A percentile compares a stretch with the other conserved stretches of the same genome.
These are phyloP conservation scores for Eimeria zaria DNA, from an alignment of 169 alveolate genomes.

Conservation along the genomic window DNA sequence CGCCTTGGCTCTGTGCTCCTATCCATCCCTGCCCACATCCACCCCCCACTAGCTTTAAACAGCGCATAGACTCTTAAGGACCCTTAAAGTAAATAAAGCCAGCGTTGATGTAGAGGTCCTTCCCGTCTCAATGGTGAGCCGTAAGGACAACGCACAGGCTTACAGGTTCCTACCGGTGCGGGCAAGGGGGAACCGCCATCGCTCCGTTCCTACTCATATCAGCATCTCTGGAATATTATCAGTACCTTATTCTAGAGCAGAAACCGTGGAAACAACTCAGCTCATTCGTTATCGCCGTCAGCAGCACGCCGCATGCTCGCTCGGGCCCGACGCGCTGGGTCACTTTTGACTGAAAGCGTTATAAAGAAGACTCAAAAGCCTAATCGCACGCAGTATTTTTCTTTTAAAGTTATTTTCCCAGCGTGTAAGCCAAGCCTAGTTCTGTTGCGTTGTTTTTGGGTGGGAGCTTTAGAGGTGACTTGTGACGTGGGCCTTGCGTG, in stretches of 20 bases:
- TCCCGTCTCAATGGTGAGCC: not conserved
- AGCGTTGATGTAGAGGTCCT: not conserved
- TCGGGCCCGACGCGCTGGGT: not conserved
- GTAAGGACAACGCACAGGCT: not conserved
- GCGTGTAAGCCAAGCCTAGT: not conserved
- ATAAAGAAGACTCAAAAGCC: not conserved
- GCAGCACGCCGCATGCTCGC: not conserved
- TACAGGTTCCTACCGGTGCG: not conserved
- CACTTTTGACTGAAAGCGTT: not conserved
- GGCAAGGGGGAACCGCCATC: not conserved
- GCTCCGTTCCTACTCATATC: not conserved
- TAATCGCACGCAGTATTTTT: not conserved
- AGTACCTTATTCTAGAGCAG: not conserved
- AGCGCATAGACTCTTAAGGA: not conserved
- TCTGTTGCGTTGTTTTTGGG: not conserved
- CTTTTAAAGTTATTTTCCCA: not conserved
- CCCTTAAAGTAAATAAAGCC: not conserved
- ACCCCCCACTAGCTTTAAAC: not conserved
- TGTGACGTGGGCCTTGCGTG: slow-evolving; percentile 4
- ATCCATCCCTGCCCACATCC: not conserved
- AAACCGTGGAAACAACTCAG: not conserved
- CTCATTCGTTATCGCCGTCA: not conserved
- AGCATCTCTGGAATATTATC: not conserved
- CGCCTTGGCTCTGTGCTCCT: not conserved
- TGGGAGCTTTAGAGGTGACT: not conserved